Evolutionary conservation across 208 protist species (phyloP).

Genomic region (Tritrichomonas foetus): DNA sequence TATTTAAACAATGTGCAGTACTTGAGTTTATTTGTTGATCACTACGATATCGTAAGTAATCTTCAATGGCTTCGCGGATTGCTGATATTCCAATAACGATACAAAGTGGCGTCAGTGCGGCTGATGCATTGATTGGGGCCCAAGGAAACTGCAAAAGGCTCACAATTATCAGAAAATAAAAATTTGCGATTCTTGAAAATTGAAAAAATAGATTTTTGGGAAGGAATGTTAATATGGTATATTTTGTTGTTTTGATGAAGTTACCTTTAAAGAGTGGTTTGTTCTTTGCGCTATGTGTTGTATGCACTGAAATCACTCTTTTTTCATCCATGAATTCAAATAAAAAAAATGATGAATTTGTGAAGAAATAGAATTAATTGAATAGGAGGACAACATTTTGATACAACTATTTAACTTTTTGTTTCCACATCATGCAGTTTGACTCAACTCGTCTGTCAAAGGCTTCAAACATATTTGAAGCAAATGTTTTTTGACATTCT

Average conservation of each 20-base stretch:
- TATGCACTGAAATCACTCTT: not conserved
- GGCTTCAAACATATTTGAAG: not conserved
- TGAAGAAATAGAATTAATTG: not conserved
- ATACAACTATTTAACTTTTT: not conserved
- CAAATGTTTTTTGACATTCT: too few relatives aligned
- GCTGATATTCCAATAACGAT: constrained; percentile 75
- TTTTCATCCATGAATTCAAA: not conserved
- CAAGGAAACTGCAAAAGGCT: constrained; percentile 56
- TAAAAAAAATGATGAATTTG: not conserved
- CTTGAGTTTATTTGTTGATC: not conserved
- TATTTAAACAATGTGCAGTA: not conserved
- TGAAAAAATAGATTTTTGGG: constrained; percentile 70
- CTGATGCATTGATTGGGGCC: constrained; percentile 78
- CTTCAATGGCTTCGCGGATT: constrained; percentile 77
- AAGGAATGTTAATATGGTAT: constrained; percentile 76
- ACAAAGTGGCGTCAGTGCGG: constrained; percentile 71
- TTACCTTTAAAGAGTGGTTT: constrained; percentile 67
- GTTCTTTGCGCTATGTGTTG: not conserved
- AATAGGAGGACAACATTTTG: not conserved
- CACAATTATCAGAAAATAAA: constrained; percentile 49
- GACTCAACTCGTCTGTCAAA: not conserved
- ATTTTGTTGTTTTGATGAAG: constrained; percentile 79
- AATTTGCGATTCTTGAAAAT: constrained; percentile 45
- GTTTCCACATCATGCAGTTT: not conserved
- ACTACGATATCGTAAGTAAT: constrained; percentile 54